Base-by-base conservation (phyloP, 306 rosid species). In the Pyrus betulifolia region DNA sequence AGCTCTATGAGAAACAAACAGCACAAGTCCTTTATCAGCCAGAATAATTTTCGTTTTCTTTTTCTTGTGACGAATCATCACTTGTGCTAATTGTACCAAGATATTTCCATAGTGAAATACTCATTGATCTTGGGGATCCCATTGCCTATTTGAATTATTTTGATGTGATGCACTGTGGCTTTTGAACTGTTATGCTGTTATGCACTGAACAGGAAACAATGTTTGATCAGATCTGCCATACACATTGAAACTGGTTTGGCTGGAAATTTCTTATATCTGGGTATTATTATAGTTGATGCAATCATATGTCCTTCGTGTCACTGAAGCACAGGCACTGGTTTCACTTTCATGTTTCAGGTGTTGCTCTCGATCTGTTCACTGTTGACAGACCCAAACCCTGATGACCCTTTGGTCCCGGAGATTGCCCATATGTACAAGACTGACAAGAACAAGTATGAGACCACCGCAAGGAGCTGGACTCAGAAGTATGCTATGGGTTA, bases 391-490 rank as follows among this genome's bases (percentile, higher is more conserved):
- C 92, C 92, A 15, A 88, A 90, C 71, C 90, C 92, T 4, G 95
- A 90, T 44, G 95, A 90, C 23, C 96, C 92, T 23, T 73, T 88
- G 88, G 96, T 90, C 80, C 92, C 96, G 11, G 96, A 90, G 85
- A 90, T 88, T 33, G 89, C 96, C 27, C 92, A 90, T 80, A 88
- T 90, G 96, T 88, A 88, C 83, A 90, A 90, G 86, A 88, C 92
- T 4, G 96, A 90, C 84, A 79, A 78, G 82, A 80, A 72, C 88
- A 90, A 90, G 87, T 90, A 90, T 49, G 96, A 90, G 80, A 82
- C 92, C 64, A 90, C 92, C 2, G 92, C 96, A 4, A 88, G 92
- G 86, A 88, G 96, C 92, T 88, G 91, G 96, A 88, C 96, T 71
- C 91, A 90, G 85, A 90, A 90, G 87, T 88, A 90, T 77, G 92